Base-by-base conservation (phyloP, 768 basidiomycete genomes). In the Exsudoporus frostii region DNA sequence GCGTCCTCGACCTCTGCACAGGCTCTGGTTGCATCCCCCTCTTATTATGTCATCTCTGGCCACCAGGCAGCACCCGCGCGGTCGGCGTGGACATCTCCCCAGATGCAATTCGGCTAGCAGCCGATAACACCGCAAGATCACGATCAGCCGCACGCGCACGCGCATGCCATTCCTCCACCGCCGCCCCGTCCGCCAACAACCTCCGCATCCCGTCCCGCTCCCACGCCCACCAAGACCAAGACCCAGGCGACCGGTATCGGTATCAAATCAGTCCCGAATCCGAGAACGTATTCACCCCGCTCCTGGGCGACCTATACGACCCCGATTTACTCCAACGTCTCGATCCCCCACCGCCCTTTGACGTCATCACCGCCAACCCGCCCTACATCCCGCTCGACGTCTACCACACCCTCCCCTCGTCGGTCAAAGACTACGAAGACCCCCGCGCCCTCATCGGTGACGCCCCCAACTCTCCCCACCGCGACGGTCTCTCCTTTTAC, bases 21-120 rank as follows among this genome's bases (percentile, higher is more conserved):
- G 96, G 96, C 42, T 83, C 92, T 0, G 96, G 90, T 14, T 94
- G 93, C 67, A 94, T 98, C 46, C 89, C 93, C 2, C 79, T 97
- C 38, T 76, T 92, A n/a, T 75, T 98, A 17, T 85, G 84, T 62
- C 78, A 85, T 58, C 70, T 83, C 43, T 81, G 82, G 72, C 80
- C 83, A 15, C 69, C 74, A 41, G 82, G 81, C 45, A 78, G 74
- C 56, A 59, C 83, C 42, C 73, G 68, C 9, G 81, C 86, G 2
- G 71, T 78, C 54, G 90, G 81, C 22, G 74, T 94, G 38, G 92
- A 93, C 70, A 78, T 86, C 42, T 84, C 85, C 43, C 64, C 74
- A 25, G 72, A 79, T 29, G 92, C 92, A 4, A 61, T 82, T 24
- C 59, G 61, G 24, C 72, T 84, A 30, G 76, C 81, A 1, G 42